phyloP scores from a whole-genome alignment of 139 green algal species.

The Chlamydomonas sphaeroides region DNA sequence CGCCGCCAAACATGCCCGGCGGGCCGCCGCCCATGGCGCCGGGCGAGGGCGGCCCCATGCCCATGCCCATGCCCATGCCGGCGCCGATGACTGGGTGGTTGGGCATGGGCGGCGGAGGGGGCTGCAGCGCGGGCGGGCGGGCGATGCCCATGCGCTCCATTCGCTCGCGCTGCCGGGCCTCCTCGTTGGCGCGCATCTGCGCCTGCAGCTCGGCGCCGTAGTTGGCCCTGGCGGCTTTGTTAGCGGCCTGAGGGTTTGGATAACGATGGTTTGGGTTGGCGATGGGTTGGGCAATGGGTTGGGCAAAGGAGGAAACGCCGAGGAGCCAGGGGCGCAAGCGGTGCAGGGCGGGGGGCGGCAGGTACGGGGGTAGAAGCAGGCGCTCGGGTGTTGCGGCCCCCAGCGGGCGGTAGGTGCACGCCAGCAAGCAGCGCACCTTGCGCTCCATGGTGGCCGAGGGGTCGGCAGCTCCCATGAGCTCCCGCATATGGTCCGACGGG shows the following conservation, averaged over 20 bases:
- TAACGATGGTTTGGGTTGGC: too few relatives aligned
- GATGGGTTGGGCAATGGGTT: too few relatives aligned
- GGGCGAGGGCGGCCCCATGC: neutral
- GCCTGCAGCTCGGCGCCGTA: conserved; percentile 51
- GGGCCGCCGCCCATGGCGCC: neutral
- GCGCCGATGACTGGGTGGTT: neutral
- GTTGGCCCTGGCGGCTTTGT: conserved; percentile 1
- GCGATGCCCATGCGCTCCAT: conserved; percentile 47
- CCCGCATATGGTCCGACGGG: conserved; percentile 13
- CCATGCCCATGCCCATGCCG: neutral
- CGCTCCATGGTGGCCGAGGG: conserved; percentile 15
- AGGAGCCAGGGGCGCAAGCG: too few relatives aligned
- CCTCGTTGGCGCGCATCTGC: conserved; percentile 45
- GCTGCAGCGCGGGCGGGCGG: conserved; percentile 8
- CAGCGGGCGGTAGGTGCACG: too few relatives aligned
- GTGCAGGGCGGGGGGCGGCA: too few relatives aligned
- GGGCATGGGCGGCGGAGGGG: neutral
- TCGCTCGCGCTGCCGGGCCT: conserved; percentile 42
- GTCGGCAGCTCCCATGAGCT: conserved; percentile 26
- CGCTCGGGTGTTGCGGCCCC: too few relatives aligned
- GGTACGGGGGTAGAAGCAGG: too few relatives aligned
- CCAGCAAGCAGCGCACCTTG: too few relatives aligned
- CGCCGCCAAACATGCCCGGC: too few relatives aligned
- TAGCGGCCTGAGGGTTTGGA: conserved; percentile 25
- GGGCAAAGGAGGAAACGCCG: too few relatives aligned